Base-by-base conservation (phyloP, 768 basidiomycete genomes). In the Coprinopsis marcescibilis region DNA sequence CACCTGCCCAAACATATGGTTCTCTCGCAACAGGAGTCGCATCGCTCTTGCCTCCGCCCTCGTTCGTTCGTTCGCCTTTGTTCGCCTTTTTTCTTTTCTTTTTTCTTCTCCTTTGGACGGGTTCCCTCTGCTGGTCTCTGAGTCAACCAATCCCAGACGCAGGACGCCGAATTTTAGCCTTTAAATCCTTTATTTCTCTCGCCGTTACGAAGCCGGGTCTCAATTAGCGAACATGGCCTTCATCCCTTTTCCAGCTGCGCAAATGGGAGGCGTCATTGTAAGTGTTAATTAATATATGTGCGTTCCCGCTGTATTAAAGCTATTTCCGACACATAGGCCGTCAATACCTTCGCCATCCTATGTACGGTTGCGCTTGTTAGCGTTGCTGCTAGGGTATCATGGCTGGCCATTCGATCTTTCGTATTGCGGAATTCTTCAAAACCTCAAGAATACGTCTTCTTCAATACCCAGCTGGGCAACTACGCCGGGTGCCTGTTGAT, bases 391-490 rank as follows among this genome's bases (percentile, higher is more conserved):
- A 73, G 79, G 48, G 65, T 73, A 29, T 50, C 69, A 38, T 81
- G 72, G 65, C 61, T 81, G 34, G 73, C 67, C 33, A 26, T 72
- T 20, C 60, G 60, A 43, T 61, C 66, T 26, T 54, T 62, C 49
- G 54, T 68, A 48, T 57, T 52, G 25, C 56, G 46, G 27, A 51
- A 59, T 25, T 52, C 48, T 14, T 40, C 55, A 23, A 57, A 60
- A 49, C 57, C 70, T 14, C 63, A 65, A 25, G 78, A 80, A 60
- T 76, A 72, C 33, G 65, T 78, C 49, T 85, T 87, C 61, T 85
- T 88, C 61, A 72, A 75, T 47, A 84, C 83, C 5, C 83, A 84
- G 52, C 72, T 86, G 12, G 86, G 86, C 1, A 73, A 76, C 41
- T 86, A 85, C 58, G 73, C 76, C n/a, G 71, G 68, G 30, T 84